Evolutionary conservation across 2,329 filamentous ascomycete genomes (phyloP), one percentile per base, ranked within the genome.

Genomic region (Beauveria medogensis): DNA sequence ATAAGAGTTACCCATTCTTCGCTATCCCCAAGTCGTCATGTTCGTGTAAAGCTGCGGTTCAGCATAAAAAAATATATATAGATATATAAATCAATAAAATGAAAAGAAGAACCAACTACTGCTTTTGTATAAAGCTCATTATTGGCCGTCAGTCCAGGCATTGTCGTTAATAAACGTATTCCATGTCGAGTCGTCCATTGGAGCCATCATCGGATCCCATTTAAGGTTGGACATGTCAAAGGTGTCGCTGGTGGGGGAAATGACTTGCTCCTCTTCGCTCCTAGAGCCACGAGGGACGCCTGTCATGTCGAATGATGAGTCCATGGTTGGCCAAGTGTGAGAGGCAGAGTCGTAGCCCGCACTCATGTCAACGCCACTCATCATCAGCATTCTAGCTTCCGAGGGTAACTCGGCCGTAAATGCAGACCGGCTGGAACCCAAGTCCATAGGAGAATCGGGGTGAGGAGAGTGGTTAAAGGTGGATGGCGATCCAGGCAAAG

Each of bases 371-470:
- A 73, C 57, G 7, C 71, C 71, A 7, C 61, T 62, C 44, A 70
- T 65, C 64, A 80, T 68, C 74, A 77, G 74, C 65, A 77, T 75
- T 64, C 74, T 77, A 2, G 74, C 72, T 54, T 80, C 77, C 1
- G 73, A 64, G 0, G 78, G 72, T 7, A 80, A 65, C 62, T 78
- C 73, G 0, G 75, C 66, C 0, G 77, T 79, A 56, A 80, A 80
- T 1, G 68, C 68, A 0, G 77, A 78, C 1, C 64, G 63, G 2
- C 65, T 64, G 1, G 69, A 60, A 43, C 64, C 59, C 51, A 65
- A 61, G 22, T 66, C 63, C 47, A 59, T 55, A 44, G 63, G n/a
- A 44, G 69, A 61, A 20, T 55, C 65, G 61, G 30, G 67, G 65
- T 4, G 65, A 64, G 41, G 16, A 14, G 55, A 48, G 41, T 18